Base-by-base conservation (phyloP, 1,284 basidiomycete species). In the Irpex sp. region DNA sequence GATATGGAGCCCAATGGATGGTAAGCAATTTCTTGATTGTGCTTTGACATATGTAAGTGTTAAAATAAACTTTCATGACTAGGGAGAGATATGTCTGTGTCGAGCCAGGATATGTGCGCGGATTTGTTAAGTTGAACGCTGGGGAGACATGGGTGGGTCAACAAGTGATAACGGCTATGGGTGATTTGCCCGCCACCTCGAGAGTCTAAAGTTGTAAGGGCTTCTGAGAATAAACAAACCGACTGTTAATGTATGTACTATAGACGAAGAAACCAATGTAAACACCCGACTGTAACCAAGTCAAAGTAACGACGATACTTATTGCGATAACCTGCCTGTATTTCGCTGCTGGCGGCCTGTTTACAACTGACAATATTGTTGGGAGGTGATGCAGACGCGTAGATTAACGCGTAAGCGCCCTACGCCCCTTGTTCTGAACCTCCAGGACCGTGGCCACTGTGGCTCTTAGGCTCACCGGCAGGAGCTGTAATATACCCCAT, bases 1-100 rank as follows among this genome's bases (percentile, higher is more conserved):
- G 94, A 97, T 71, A 93, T 97, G 92, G 92, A 96, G 72, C 82
- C 84, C 2, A 84, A 84, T 0, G 94, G 93, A 73, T 97, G 94
- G 94, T 94, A 77, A 66, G 85, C 77, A 66, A 21, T n/a, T 34
- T 37, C 15, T 44, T 44, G 11, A 21, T 51, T 51, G 9, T 59
- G 4, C 58, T 17, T 38, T 26, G 26, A 26, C 26, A 26, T 26
- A 26, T 26, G 26, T 26, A 26, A 26, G 26, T 26, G 15, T 21
- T 11, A 56, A 37, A 51, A 19, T 7, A 51, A 5, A 9, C 15
- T 21, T 51, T 17, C 2, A 11, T 64, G 17, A 34, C 15, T 62
- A 94, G 90, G 93, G 85, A 93, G 67, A 82, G 77, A 62, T 96
- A 86, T 71, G 82, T 95, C 44, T 96, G 94, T 68, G 86, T 95